These are phyloP conservation scores for Cladophialophora psammophila DNA, from an alignment of 2,329 filamentous ascomycete species.

Conservation along the genomic window DNA sequence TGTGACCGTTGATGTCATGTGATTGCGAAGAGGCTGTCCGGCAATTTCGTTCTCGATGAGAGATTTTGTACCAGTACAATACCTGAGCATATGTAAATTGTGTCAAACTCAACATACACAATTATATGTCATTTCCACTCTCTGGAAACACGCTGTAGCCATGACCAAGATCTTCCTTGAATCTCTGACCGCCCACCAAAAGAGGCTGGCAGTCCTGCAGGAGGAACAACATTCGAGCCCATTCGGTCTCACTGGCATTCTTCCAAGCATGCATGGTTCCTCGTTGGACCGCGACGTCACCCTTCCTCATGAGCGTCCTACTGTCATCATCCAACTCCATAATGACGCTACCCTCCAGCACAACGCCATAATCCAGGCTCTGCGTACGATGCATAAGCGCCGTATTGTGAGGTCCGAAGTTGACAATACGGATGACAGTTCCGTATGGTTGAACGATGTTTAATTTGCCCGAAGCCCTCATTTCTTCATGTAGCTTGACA, in stretches of 20 bases:
- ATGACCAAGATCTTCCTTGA: slow-evolving; percentile 17
- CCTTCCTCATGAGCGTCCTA: slow-evolving; percentile 53
- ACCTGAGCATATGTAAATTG: no score
- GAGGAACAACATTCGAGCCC: slow-evolving; percentile 57
- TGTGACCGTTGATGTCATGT: no score
- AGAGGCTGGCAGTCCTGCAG: slow-evolving; percentile 48
- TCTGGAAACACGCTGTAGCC: slow-evolving; percentile 11
- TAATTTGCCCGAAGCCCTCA: slow-evolving; percentile 38
- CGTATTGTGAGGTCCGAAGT: slow-evolving; percentile 54
- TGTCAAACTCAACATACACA: no score
- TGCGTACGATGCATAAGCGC: slow-evolving; percentile 62
- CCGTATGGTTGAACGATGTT: slow-evolving; percentile 50
- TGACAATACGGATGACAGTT: slow-evolving; percentile 56
- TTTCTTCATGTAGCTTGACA: slow-evolving; percentile 8
- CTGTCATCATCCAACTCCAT: slow-evolving; percentile 61
- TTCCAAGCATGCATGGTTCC: slow-evolving; percentile 60
- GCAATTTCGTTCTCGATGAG: no score
- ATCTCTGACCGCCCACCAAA: slow-evolving; percentile 23
- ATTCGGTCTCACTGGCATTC: slow-evolving; percentile 57
- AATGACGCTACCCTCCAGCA: slow-evolving; percentile 61
- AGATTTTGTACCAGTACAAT: no score
- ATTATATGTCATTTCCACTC: slow-evolving; percentile 11
- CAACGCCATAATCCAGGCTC: slow-evolving; percentile 61
- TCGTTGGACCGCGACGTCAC: slow-evolving; percentile 63
- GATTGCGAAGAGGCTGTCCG: no score